Evolutionary conservation across 2,329 filamentous ascomycete species (phyloP).

Genomic region (Colletotrichum chrysophilum): DNA sequence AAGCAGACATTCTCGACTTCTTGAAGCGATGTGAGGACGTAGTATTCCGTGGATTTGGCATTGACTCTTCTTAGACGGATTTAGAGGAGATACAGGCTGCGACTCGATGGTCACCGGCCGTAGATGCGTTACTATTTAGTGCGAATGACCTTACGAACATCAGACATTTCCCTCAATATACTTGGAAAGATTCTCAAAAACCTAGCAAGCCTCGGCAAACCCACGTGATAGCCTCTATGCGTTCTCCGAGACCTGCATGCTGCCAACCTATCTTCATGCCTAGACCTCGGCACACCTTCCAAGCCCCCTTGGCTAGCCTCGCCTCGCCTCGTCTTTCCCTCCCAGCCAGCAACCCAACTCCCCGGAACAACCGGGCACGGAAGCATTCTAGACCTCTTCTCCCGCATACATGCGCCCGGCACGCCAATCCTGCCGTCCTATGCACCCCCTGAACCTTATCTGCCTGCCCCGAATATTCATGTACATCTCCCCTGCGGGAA

Average conservation of each 20-base stretch:
- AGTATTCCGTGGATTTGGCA: not conserved
- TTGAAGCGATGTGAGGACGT: constrained; percentile 24
- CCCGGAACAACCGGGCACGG: not conserved
- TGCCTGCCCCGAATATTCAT: not conserved
- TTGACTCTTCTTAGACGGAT: not conserved
- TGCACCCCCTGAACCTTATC: not conserved
- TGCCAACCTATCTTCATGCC: not conserved
- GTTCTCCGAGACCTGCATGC: not conserved
- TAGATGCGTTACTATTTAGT: not conserved
- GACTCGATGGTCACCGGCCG: no score
- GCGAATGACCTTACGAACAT: not conserved
- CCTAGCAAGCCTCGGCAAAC: not conserved
- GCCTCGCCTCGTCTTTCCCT: not conserved
- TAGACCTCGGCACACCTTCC: not conserved
- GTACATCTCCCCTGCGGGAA: not conserved
- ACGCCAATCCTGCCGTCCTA: not conserved
- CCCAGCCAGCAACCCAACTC: not conserved
- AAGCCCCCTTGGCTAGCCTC: not conserved
- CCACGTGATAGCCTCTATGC: fast-evolving
- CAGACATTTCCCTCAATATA: not conserved
- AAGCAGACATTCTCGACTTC: constrained; percentile 22
- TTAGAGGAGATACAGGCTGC: not conserved
- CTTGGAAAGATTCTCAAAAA: fast-evolving
- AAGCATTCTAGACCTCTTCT: not conserved
- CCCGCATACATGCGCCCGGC: not conserved